These are phyloP conservation scores for Fusarium sp. DNA, from an alignment of 2,329 filamentous ascomycete genomes.

Conservation along the genomic window DNA sequence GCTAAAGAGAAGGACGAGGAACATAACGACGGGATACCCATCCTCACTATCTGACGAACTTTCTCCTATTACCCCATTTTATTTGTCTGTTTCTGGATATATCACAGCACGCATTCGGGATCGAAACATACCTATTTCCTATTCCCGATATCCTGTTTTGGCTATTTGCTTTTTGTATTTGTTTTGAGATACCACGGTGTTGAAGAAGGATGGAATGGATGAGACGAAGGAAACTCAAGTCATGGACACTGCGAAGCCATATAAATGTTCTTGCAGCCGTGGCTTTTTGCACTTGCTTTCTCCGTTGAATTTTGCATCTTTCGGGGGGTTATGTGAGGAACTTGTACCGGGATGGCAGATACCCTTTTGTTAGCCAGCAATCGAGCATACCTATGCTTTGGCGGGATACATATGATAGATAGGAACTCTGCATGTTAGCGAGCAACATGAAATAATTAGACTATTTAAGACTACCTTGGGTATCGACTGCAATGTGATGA, in stretches of 20 bases:
- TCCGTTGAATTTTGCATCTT: slow-evolving; percentile 40
- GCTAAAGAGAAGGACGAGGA: slow-evolving; percentile 42
- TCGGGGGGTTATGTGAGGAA: slow-evolving; percentile 30
- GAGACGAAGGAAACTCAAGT: slow-evolving; percentile 27
- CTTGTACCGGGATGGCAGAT: slow-evolving; percentile 43
- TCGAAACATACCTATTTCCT: slow-evolving; percentile 27
- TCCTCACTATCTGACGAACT: slow-evolving; percentile 43
- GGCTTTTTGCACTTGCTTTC: slow-evolving; percentile 25
- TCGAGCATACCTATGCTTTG: slow-evolving; percentile 14
- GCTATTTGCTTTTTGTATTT: slow-evolving; percentile 35
- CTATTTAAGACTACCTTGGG: slow-evolving; percentile 10
- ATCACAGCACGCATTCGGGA: slow-evolving; percentile 32
- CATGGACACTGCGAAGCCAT: slow-evolving; percentile 22
- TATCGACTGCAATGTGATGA: not conserved
- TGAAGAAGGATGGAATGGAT: slow-evolving; percentile 43
- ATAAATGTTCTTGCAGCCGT: slow-evolving; percentile 28
- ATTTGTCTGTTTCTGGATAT: slow-evolving; percentile 17
- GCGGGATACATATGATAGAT: slow-evolving; percentile 34
- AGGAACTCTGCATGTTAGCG: slow-evolving; percentile 19
- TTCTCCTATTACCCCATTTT: slow-evolving; percentile 30
- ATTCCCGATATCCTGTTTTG: slow-evolving; percentile 13
- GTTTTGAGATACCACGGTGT: slow-evolving; percentile 50
- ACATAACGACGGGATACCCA: slow-evolving; percentile 46
- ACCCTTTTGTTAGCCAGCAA: slow-evolving; percentile 33
- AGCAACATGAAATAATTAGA: slow-evolving; percentile 40